phyloP scores from a whole-genome alignment of 768 basidiomycete genomes.

The Lyophyllum shimeji region DNA sequence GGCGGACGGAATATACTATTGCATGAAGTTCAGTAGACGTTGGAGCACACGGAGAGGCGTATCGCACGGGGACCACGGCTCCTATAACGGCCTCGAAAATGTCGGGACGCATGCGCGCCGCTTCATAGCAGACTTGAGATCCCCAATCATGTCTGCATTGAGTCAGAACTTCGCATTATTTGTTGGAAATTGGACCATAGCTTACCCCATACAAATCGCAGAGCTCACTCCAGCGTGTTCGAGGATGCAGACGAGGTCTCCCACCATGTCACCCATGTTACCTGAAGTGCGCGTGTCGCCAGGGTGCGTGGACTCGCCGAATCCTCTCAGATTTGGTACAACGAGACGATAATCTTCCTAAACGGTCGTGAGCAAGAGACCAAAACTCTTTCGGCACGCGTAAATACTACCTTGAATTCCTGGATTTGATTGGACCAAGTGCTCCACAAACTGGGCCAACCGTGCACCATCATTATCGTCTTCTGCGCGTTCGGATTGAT shows the following conservation, averaged over 20 bases:
- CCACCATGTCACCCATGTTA: slow-evolving; percentile 57
- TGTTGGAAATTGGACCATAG: neutral
- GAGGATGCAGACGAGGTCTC: slow-evolving; percentile 65
- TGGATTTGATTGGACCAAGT: slow-evolving; percentile 73
- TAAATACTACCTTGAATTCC: slow-evolving; percentile 50
- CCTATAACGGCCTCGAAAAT: slow-evolving; percentile 59
- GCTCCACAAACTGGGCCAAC: slow-evolving; percentile 80
- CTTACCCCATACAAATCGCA: slow-evolving; percentile 65
- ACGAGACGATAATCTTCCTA: slow-evolving; percentile 64
- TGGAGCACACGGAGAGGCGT: neutral
- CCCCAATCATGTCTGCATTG: slow-evolving; percentile 74
- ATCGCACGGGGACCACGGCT: slow-evolving; percentile 56
- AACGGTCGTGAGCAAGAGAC: neutral
- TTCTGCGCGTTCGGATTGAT: slow-evolving; percentile 52
- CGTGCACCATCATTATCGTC: slow-evolving; percentile 70
- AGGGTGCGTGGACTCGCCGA: slow-evolving; percentile 66
- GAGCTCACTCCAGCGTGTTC: slow-evolving; percentile 45
- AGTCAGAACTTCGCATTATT: neutral
- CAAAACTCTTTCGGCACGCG: neutral
- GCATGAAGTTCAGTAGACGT: neutral
- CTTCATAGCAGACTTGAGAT: slow-evolving; percentile 63
- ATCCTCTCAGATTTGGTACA: slow-evolving; percentile 66
- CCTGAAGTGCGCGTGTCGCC: slow-evolving; percentile 60
- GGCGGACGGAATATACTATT: slow-evolving; percentile 59
- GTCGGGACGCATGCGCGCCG: slow-evolving; percentile 67